These are phyloP conservation scores for Groenewaldozyma salmanticensis DNA, from an alignment of 805 yeast species.

Conservation along the genomic window DNA sequence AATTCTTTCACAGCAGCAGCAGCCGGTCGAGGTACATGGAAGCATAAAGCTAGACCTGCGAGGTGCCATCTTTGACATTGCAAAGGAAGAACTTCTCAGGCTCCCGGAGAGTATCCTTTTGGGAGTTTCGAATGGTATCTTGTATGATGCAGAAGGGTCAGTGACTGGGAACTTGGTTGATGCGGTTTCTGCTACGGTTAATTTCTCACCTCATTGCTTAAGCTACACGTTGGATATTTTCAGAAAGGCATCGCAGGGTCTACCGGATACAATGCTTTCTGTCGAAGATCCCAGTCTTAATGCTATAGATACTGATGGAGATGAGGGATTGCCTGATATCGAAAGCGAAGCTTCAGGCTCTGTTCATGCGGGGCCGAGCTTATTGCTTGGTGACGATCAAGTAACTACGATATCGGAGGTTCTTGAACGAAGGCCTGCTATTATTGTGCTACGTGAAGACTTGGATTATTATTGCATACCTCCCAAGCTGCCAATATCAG, in stretches of 20 bases:
- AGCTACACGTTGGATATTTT: slow-evolving; percentile 70
- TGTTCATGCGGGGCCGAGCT: neutral
- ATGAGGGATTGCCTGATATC: slow-evolving; percentile 12
- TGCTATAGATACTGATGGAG: slow-evolving; percentile 17
- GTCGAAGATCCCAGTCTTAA: slow-evolving; percentile 16
- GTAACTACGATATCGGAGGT: slow-evolving; percentile 9
- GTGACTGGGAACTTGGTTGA: slow-evolving; percentile 73
- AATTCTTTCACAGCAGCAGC: neutral
- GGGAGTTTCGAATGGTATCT: slow-evolving; percentile 85
- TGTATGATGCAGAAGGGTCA: slow-evolving; percentile 65
- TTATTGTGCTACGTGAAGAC: slow-evolving; percentile 88
- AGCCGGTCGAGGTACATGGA: slow-evolving; percentile 31
- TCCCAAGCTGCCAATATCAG: slow-evolving; percentile 44
- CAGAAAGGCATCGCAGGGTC: slow-evolving; percentile 55
- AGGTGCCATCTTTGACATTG: slow-evolving; percentile 62
- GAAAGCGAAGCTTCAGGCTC: slow-evolving; percentile 4
- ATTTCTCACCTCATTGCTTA: slow-evolving; percentile 80
- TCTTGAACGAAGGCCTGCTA: slow-evolving; percentile 47
- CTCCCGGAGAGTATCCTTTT: slow-evolving; percentile 83
- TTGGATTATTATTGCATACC: slow-evolving; percentile 89
- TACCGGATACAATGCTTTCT: no score
- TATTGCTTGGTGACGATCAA: neutral
- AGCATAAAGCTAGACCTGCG: slow-evolving; percentile 70
- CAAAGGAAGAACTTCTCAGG: slow-evolving; percentile 83
- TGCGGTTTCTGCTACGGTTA: slow-evolving; percentile 64